phyloP scores from a whole-genome alignment of 2,329 filamentous ascomycete genomes.

The Penicillium sp. region DNA sequence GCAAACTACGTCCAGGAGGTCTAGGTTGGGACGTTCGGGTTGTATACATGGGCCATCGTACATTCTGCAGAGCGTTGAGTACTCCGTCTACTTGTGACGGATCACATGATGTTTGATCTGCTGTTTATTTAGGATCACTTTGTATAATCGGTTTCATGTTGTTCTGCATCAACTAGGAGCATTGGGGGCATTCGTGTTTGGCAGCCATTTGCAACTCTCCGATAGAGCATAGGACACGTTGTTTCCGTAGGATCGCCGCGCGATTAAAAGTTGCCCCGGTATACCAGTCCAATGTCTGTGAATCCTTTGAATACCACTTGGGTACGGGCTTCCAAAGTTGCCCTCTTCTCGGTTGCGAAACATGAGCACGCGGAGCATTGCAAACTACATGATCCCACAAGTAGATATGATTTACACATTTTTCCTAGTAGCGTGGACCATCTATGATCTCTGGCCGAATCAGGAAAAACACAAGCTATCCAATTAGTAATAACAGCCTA shows the following conservation, averaged over 20 bases:
- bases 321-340: no score
- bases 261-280: not conserved
- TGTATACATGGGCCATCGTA: conserved; percentile 9
- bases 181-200: conserved; percentile 14
- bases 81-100: not conserved
- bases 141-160: conserved; percentile 10
- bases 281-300: no score
- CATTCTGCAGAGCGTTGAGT: not conserved
- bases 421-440: no score
- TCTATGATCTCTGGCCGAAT: no score
- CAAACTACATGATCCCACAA: no score
- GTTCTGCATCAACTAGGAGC: conserved; percentile 24
- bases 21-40: conserved; percentile 31
- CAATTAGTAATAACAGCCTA: no score
- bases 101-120: not conserved
- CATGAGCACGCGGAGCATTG: no score
- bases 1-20: conserved; percentile 87
- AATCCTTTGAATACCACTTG: no score
- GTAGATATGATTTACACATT: no score
- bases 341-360: no score
- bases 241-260: not conserved
- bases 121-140: not conserved
- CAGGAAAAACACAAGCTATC: no score
- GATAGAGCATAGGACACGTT: conserved; percentile 8
- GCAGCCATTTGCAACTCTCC: conserved; percentile 12